Base-by-base conservation (phyloP, 305 asterid species). In the Lippia alba region DNA sequence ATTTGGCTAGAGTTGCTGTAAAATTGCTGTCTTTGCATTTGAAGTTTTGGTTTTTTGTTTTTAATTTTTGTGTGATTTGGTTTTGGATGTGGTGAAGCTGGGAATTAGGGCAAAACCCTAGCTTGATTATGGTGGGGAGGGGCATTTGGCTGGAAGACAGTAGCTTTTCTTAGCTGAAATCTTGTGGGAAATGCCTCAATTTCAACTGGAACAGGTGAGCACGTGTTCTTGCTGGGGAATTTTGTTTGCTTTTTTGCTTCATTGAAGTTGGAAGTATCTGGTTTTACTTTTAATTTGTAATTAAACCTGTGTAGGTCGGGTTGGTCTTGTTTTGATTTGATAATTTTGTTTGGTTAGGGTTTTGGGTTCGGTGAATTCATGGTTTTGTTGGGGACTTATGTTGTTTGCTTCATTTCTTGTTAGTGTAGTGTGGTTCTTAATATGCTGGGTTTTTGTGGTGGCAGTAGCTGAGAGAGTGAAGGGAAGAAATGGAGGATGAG, bases 401-500 rank as follows among this genome's bases (percentile, higher is more conserved):
- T 36, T 36, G 9, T 36, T 36, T 36, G 5, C 41, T 63, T 61
- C 44, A 45, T 56, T 39, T 11, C 15, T 18, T 44, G 15, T 34
- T 6, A 36, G 9, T 36, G 6, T 0, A 36, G 0, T 36, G 41
- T 41, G 8, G 56, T 39, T 12, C 18, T 70, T 48, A 41, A 16
- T 66, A 48, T 57, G 79, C 71, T 67, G 33, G 33, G 41, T 30
- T 61, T 74, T 34, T 67, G 58, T 18, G 64, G 66, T 44, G 63
- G 32, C 55, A 70, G 64, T 69, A 80, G 90, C 66, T 77, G 86
- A 83, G 66, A 74, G 78, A 71, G 86, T 54, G 73, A 74, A 75
- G 82, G 87, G 64, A 74, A 77, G 85, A 87, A 64, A 92, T 92
- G 98, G 96, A 87, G 69, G 89, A 80, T 76, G 91, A 84, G 71